Evolutionary conservation across 345 rosid species (phyloP).

Genomic region (Eutrema heterophyllum): DNA sequence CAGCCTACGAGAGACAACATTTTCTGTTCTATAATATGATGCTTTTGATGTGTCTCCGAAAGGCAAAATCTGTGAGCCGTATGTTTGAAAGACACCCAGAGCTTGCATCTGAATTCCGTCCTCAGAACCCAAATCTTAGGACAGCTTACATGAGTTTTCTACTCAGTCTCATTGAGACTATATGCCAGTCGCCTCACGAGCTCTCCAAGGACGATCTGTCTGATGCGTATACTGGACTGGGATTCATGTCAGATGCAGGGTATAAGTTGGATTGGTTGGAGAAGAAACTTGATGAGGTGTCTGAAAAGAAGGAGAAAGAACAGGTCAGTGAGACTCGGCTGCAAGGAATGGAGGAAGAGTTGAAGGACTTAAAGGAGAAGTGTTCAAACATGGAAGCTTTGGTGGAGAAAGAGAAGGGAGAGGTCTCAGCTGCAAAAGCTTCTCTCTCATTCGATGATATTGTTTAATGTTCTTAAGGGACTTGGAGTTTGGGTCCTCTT

Average conservation of each 20-base stretch:
- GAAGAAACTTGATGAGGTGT: slow-evolving; percentile 11
- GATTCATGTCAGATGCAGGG: slow-evolving; percentile 6
- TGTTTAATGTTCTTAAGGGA: not conserved
- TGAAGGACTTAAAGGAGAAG: slow-evolving; percentile 12
- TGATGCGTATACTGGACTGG: not conserved
- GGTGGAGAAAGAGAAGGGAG: slow-evolving; percentile 15
- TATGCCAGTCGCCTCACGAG: not conserved
- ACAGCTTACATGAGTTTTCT: slow-evolving; percentile 17
- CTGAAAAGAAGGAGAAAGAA: not conserved
- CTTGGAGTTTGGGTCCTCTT: not conserved
- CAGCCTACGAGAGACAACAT: not conserved
- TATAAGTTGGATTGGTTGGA: slow-evolving; percentile 28
- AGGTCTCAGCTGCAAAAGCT: slow-evolving; percentile 1
- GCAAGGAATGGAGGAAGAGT: slow-evolving; percentile 12
- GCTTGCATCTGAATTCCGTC: slow-evolving; percentile 10
- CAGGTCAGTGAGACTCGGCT: not conserved
- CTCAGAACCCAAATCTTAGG: not conserved
- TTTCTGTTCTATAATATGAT: not conserved
- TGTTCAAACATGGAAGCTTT: slow-evolving; percentile 4
- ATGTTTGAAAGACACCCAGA: slow-evolving; percentile 24
- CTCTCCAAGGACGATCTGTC: slow-evolving; percentile 7
- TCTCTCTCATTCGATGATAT: slow-evolving; percentile 19
- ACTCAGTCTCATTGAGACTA: slow-evolving; percentile 15
- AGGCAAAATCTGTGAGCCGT: slow-evolving; percentile 4
- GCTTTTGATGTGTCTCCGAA: not conserved